These are phyloP conservation scores for Paracoccidioides lutzii DNA, from an alignment of 2,329 filamentous ascomycete genomes.

Conservation along the genomic window DNA sequence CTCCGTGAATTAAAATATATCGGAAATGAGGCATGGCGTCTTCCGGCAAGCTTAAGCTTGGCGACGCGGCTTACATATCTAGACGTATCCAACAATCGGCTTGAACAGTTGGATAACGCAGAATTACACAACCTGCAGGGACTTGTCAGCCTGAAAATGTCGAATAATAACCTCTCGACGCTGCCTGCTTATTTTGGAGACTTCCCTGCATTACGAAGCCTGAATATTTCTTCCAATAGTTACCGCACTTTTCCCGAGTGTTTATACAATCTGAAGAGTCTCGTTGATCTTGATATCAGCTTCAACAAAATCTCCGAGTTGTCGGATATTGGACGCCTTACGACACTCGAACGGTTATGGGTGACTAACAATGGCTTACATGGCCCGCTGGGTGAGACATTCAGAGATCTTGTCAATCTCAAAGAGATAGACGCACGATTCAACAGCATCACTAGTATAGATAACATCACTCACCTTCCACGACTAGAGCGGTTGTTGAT, in stretches of 20 bases:
- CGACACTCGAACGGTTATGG: slow-evolving; percentile 73
- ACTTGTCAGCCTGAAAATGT: slow-evolving; percentile 77
- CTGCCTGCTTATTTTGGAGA: slow-evolving; percentile 71
- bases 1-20: slow-evolving; percentile 91
- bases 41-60: slow-evolving; percentile 72
- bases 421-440: slow-evolving; percentile 91
- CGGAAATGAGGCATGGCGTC: slow-evolving; percentile 77
- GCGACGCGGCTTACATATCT: slow-evolving; percentile 74
- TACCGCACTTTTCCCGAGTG: slow-evolving; percentile 75
- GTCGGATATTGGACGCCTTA: slow-evolving; percentile 66
- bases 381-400: slow-evolving; percentile 59
- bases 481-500: slow-evolving; percentile 78
- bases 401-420: slow-evolving; percentile 60
- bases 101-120: slow-evolving; percentile 77
- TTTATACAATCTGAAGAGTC: slow-evolving; percentile 63
- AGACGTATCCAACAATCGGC: slow-evolving; percentile 85
- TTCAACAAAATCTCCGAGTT: slow-evolving; percentile 81
- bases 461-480: slow-evolving; percentile 71
- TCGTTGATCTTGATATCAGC: slow-evolving; percentile 90
- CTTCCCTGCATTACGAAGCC: slow-evolving; percentile 64
- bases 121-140: slow-evolving; percentile 63
- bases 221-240: slow-evolving; percentile 91
- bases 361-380: slow-evolving; percentile 88
- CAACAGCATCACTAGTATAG: slow-evolving; percentile 78
- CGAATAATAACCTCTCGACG: slow-evolving; percentile 76